These are phyloP conservation scores for Talaromyces sp. DNA, from an alignment of 2,329 filamentous ascomycete species.

Conservation along the genomic window DNA sequence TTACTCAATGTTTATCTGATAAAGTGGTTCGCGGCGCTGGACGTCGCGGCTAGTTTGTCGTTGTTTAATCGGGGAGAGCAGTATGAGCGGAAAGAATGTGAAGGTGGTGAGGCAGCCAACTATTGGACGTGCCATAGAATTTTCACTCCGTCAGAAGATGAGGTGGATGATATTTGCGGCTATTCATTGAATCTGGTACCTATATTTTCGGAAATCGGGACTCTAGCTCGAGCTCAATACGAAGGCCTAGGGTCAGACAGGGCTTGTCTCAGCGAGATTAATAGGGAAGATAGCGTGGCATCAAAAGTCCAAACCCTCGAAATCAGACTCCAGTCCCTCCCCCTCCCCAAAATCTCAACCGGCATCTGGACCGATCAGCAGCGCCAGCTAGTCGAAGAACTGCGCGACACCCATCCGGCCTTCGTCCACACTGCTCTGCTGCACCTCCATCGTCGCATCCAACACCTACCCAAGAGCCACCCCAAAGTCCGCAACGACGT, in stretches of 20 bases:
- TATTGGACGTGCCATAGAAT: conserved; percentile 14
- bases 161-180: conserved; percentile 31
- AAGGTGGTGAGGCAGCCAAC: not conserved
- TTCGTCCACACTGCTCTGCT: conserved; percentile 30
- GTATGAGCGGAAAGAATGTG: conserved; percentile 13
- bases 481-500: conserved; percentile 23
- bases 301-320: not conserved
- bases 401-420: conserved; percentile 25
- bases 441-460: conserved; percentile 29
- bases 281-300: not conserved
- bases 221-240: conserved; percentile 19
- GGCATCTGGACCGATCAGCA: conserved; percentile 9
- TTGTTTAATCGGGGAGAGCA: conserved; percentile 16
- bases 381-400: conserved; percentile 20
- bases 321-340: conserved; percentile 9
- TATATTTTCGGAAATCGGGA: conserved; percentile 23
- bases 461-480: conserved; percentile 21
- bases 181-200: conserved; percentile 30
- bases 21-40: conserved; percentile 32
- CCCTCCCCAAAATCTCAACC: conserved; percentile 16
- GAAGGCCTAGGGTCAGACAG: not conserved
- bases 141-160: not conserved
- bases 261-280: not conserved
- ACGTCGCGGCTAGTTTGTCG: conserved; percentile 28
- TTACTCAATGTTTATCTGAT: conserved; percentile 25